Evolutionary conservation across 345 rosid species (phyloP), one percentile per base, ranked within the genome.

Genomic region (Salix dunnii): DNA sequence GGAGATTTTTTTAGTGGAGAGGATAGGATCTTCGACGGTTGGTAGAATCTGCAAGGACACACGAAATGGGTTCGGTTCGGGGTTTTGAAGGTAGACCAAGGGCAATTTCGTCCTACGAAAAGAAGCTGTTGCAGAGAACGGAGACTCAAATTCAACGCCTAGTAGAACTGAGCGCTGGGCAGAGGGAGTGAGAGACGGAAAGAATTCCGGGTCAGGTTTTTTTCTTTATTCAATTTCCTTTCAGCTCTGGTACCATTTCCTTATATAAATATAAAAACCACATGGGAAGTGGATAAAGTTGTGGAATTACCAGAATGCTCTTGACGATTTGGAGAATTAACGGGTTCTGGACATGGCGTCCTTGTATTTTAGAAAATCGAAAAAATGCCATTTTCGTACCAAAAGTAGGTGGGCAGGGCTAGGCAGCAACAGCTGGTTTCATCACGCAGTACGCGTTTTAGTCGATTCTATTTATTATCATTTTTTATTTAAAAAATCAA

Each of bases 21-120:
- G 25, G 28, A 61, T 76, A 78, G 84, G 83, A 84, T 84, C 89
- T 87, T 90, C 84, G 93, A 88, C 88, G 77, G 80, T 21, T 43
- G 82, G 65, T 71, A 85, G 91, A 87, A 85, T 80, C 84, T 76
- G 36, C 11, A 53, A 48, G 74, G 79, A 73, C 55, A 71, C 40
- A 55, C 35, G 25, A 25, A 61, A 38, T 36, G 43, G 68, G 68
- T 40, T 43, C n/a, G 14, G 21, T 53, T 21, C 42, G 79, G 3
- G 74, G 58, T 69, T 82, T 75, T 4, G 12, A 9, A 62, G 55
- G 13, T 2, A 7, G 11, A 8, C 5, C 13, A 63, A 82, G 85
- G 82, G 84, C 38, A 82, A 73, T 67, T 73, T 79, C 63, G 87
- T 69, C 80, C 40, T 65, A 48, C 6, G 5, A 17, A 8, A 20